phyloP scores from a whole-genome alignment of 1,284 basidiomycete species.

The Trichosporon asahii region DNA sequence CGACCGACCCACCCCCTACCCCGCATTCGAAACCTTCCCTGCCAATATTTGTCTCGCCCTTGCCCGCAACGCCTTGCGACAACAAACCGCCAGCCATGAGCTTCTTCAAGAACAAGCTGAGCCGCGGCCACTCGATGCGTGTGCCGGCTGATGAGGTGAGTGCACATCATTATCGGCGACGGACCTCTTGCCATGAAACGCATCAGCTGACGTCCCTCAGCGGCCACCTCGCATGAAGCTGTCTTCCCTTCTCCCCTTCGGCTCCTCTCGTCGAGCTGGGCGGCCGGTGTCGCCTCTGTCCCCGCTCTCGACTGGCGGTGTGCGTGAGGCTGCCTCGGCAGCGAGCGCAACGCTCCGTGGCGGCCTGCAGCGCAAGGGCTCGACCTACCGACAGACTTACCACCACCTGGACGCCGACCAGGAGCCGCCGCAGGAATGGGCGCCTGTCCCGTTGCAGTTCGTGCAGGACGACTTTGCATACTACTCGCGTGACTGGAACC shows the following conservation, averaged over 20 bases:
- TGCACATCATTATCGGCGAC: neutral
- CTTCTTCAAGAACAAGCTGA: conserved; percentile 10
- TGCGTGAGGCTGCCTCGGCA: neutral
- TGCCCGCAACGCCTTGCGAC: neutral
- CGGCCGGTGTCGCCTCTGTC: neutral
- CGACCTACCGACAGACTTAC: neutral
- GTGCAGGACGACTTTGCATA: neutral
- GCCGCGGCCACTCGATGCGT: neutral
- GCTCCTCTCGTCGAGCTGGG: neutral
- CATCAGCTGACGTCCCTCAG: neutral
- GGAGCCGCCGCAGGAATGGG: conserved; percentile 2
- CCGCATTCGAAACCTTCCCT: neutral
- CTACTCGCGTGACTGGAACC: conserved; percentile 5
- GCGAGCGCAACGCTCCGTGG: neutral
- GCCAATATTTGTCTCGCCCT: neutral
- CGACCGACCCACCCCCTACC: neutral
- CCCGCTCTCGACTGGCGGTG: neutral
- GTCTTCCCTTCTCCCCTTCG: neutral
- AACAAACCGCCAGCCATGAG: neutral
- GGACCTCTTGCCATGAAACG: neutral
- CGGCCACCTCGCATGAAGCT: neutral
- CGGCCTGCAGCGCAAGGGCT: neutral
- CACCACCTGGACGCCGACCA: neutral
- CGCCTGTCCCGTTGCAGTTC: neutral
- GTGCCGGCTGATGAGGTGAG: neutral